Conservation (phyloP, 1,284 basidiomycete genomes). For the Rhodotorula sp. region DNA sequence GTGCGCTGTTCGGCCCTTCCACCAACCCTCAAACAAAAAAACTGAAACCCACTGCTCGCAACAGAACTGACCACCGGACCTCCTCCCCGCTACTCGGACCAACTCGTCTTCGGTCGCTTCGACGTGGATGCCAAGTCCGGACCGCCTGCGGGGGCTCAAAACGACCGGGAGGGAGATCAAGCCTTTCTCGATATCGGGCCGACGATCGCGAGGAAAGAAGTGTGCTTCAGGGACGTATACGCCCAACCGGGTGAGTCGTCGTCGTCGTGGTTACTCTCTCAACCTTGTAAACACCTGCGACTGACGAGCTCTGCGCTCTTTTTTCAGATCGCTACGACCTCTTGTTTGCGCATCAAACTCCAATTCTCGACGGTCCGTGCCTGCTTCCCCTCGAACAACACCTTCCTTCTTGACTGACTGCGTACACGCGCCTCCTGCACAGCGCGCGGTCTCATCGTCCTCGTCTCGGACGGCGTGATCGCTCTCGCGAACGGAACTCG, state of each 20-base stretch:
- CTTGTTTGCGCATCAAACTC: neutral
- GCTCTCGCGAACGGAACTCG: neutral
- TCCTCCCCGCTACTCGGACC: too few species aligned
- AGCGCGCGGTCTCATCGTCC: neutral
- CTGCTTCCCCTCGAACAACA: too few species aligned
- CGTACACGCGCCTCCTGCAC: too few species aligned
- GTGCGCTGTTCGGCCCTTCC: too few species aligned
- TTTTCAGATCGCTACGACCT: neutral
- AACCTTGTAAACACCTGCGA: accelerated
- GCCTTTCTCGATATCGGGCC: neutral
- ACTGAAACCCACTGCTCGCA: too few species aligned
- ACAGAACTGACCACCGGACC: too few species aligned
- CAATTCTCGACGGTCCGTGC: neutral
- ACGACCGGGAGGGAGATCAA: too few species aligned
- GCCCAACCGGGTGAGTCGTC: neutral
- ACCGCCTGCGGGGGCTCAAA: too few species aligned
- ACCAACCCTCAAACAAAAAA: too few species aligned
- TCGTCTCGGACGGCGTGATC: neutral
- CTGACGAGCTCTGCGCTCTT: neutral
- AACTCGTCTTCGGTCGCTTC: too few species aligned
- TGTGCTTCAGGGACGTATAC: neutral
- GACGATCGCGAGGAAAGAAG: neutral
- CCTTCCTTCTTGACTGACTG: too few species aligned
- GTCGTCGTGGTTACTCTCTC: neutral
- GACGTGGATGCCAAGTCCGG: too few species aligned